Conservation (phyloP, 768 basidiomycete species). For the Dioszegia aurantiaca region DNA sequence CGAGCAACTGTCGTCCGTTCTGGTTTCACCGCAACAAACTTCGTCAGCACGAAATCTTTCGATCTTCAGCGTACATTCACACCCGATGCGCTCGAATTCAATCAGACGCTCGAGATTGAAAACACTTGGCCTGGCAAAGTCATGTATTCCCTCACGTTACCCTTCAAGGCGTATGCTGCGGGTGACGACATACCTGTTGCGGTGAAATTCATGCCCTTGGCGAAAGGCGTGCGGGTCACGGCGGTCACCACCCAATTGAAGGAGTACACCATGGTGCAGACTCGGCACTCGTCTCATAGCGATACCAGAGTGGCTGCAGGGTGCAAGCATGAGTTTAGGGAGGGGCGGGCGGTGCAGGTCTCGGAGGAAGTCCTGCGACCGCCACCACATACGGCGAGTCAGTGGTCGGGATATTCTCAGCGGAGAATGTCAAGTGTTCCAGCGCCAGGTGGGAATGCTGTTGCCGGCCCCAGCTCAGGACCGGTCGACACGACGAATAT, state of each 20-base stretch:
- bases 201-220: conserved; percentile 80
- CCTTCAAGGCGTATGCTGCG: conserved; percentile 92
- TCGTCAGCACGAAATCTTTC: conserved; percentile 64
- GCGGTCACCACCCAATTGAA: conserved; percentile 67
- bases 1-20: conserved; percentile 77
- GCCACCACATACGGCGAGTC: background rate
- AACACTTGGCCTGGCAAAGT: conserved; percentile 97
- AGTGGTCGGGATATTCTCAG: background rate
- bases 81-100: conserved; percentile 85
- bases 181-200: conserved; percentile 78
- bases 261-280: conserved; percentile 65
- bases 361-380: background rate
- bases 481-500: conserved; percentile 1
- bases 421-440: background rate
- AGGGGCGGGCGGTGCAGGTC: conserved; percentile 54
- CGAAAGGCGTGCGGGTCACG: conserved; percentile 75
- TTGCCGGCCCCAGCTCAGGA: background rate
- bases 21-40: conserved; percentile 67
- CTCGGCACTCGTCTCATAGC: conserved; percentile 62
- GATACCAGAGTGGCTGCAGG: conserved; percentile 63
- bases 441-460: background rate
- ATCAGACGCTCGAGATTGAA: conserved; percentile 83
- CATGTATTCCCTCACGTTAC: conserved; percentile 86
- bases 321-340: conserved; percentile 66
- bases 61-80: conserved; percentile 70